Evolutionary conservation across 495 filamentous ascomycete genomes (phyloP), one percentile per base, ranked within the genome.

Genomic region (Podospora anserina): DNA sequence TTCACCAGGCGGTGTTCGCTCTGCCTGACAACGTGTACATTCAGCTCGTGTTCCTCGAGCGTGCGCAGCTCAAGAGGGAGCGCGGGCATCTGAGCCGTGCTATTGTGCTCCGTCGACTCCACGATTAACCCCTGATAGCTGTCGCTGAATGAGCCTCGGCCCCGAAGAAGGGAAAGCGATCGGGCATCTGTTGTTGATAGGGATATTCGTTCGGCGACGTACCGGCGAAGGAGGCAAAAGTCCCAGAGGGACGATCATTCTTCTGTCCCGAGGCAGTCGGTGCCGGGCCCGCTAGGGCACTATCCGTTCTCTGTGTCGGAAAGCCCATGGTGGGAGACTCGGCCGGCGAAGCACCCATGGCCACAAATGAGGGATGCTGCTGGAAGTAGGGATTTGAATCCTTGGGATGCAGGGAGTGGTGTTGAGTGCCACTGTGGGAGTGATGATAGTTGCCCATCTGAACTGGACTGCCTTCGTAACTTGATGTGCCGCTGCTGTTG

Each of bases 101-200:
- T 13, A 18, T 9, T 11, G 20, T 28, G 61, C 1, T 11, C 30
- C 34, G 57, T 39, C 49, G 27, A 26, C 16, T n/a, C 61, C 16
- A 28, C 5, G 34, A 57, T 59, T 26, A 56, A 55, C 13, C 69
- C 69, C 75, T 74, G 71, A 76, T 82, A 20, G 80, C 79, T 77
- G 78, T 76, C 64, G 77, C 64, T 68, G 76, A 66, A 78, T 80
- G 73, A 80, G 78, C 70, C 28, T 82, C 77, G 67, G 77, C 9
- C 27, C 74, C 71, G 57, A 59, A 71, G 65, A 82, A 82, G 5
- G 79, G 77, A 61, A 81, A 80, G 72, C 76, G 78, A 65, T 79
- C 75, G 74, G 71, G 72, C 64, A 73, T 30, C 66, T 72, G 75
- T 59, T 78, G 78, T 59, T 78, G 78, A 63, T 80, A 82, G 68